A percentile compares a stretch with the other conserved stretches of the same genome.
phyloP scores from a whole-genome alignment of 1,284 basidiomycete species.

The Puccinia novopanici region DNA sequence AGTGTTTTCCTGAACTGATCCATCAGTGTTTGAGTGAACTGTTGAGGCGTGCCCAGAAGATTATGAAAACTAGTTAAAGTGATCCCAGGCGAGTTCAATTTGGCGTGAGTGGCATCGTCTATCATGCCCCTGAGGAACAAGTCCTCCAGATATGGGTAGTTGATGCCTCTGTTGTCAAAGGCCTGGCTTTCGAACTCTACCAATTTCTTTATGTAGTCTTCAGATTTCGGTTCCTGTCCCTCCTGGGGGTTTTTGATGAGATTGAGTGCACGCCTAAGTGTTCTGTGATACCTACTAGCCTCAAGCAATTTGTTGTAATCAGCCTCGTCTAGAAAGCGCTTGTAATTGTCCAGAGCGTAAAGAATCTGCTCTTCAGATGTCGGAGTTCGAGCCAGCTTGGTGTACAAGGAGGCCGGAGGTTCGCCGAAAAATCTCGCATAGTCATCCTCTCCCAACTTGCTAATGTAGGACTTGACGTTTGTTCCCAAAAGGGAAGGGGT shows the following conservation, averaged over 20 bases:
- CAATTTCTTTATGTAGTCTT: not conserved
- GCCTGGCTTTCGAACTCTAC: not conserved
- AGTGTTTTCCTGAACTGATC: not conserved
- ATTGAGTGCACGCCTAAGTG: not conserved
- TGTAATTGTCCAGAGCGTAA: not conserved
- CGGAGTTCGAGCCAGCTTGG: not conserved
- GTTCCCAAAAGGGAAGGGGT: not conserved
- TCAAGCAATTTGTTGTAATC: not conserved
- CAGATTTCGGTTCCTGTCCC: no score
- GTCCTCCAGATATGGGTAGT: conserved; percentile 4
- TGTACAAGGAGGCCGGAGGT: not conserved
- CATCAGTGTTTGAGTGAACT: not conserved
- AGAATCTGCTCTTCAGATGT: not conserved
- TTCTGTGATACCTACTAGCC: not conserved
- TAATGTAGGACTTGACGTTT: not conserved
- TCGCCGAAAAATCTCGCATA: not conserved
- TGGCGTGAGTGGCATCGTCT: not conserved
- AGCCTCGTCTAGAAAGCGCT: not conserved
- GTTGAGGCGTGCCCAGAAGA: conserved; percentile 5
- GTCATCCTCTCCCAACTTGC: conserved; percentile 14
- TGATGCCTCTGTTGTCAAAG: not conserved
- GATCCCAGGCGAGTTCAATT: not conserved
- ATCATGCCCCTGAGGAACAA: not conserved
- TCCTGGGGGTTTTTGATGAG: no score
- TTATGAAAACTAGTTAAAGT: not conserved